phyloP scores from a whole-genome alignment of 1,284 basidiomycete genomes.

The Pholiota adiposa region DNA sequence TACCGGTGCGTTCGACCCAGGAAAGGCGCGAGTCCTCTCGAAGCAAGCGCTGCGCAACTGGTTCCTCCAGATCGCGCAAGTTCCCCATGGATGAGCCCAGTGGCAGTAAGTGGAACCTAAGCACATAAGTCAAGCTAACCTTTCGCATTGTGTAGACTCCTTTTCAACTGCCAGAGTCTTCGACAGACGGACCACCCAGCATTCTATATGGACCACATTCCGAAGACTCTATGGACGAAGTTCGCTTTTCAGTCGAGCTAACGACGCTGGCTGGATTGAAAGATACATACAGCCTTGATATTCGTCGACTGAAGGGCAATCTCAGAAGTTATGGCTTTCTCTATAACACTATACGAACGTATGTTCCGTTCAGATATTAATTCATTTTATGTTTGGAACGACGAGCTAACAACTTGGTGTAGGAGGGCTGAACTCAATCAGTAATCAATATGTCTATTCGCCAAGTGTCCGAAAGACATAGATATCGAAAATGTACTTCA shows the following conservation, averaged over 20 bases:
- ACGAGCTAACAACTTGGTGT: neutral
- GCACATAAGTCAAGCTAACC: neutral
- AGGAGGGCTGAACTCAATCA: constrained; percentile 17
- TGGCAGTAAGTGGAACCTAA: neutral
- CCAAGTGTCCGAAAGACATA: too few relatives aligned
- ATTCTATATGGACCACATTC: constrained; percentile 32
- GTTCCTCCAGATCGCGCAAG: neutral
- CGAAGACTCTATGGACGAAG: constrained; percentile 87
- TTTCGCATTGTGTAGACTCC: neutral
- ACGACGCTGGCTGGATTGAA: constrained; percentile 84
- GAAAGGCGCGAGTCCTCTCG: constrained; percentile 37
- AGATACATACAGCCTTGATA: constrained; percentile 86
- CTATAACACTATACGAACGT: constrained; percentile 86
- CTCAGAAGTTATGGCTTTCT: constrained; percentile 90
- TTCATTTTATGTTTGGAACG: neutral
- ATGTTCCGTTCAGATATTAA: too few relatives aligned
- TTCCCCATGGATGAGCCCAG: constrained; percentile 1
- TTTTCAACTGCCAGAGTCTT: neutral
- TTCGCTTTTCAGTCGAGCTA: constrained; percentile 89
- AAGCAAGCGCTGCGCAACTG: neutral
- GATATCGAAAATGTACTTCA: too few relatives aligned
- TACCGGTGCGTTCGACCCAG: constrained; percentile 82
- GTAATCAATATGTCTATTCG: neutral
- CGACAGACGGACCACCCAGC: neutral
- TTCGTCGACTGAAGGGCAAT: constrained; percentile 86